A percentile compares a stretch with the other conserved stretches of the same genome.
phyloP scores from a whole-genome alignment of 2,329 filamentous ascomycete species.

The Pseudocercospora fijiensis region DNA sequence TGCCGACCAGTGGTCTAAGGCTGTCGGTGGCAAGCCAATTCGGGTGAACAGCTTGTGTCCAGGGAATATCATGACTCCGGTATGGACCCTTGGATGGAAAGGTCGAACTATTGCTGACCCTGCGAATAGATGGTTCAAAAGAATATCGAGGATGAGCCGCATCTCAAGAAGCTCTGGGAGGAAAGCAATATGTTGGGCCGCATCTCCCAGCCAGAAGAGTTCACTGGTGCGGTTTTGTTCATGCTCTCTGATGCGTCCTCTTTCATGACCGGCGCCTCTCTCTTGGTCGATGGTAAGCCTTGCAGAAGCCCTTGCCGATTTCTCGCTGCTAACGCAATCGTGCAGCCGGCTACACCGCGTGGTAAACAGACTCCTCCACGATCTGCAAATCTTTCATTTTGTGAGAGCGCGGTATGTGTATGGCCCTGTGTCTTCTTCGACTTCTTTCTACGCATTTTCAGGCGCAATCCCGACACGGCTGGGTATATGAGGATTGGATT shows the following conservation, averaged over 20 bases:
- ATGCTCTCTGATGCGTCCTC: constrained; percentile 34
- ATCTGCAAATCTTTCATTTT: no score
- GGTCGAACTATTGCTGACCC: not conserved
- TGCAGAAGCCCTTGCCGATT: no score
- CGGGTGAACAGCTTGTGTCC: constrained; percentile 38
- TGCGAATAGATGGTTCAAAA: constrained; percentile 34
- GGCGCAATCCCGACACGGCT: no score
- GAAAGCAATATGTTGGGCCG: constrained; percentile 38
- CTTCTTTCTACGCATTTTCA: no score
- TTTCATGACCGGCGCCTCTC: constrained; percentile 32
- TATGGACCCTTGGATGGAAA: not conserved
- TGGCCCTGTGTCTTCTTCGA: no score
- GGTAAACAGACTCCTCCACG: not conserved
- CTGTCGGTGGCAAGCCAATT: constrained; percentile 35
- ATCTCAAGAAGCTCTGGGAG: constrained; percentile 35
- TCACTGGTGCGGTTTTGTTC: constrained; percentile 34
- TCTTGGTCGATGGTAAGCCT: constrained; percentile 34
- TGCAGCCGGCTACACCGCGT: not conserved
- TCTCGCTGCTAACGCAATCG: not conserved
- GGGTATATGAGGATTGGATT: no score
- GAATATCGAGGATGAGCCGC: constrained; percentile 35
- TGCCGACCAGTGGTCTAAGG: constrained; percentile 38
- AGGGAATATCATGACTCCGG: constrained; percentile 39
- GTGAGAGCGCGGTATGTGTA: no score
- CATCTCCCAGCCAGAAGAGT: constrained; percentile 35